phyloP scores from a whole-genome alignment of 805 yeast genomes.

The Blastobotrys muscicola region DNA sequence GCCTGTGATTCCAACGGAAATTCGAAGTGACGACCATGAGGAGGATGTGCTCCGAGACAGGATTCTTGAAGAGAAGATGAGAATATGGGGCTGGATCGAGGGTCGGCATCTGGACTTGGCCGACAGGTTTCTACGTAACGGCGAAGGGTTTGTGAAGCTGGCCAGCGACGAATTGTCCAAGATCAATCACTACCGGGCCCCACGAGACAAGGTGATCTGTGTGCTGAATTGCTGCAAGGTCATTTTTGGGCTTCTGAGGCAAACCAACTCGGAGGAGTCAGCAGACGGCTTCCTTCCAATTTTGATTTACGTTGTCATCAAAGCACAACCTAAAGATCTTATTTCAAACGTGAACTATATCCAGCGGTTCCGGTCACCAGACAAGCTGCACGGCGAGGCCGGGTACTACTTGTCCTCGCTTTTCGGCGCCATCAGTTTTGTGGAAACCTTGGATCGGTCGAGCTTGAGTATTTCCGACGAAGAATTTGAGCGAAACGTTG shows the following conservation, averaged over 20 bases:
- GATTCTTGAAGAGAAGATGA: constrained; percentile 40
- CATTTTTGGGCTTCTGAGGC: constrained; percentile 76
- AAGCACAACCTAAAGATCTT: constrained; percentile 55
- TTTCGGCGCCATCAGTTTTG: constrained; percentile 78
- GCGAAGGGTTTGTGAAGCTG: constrained; percentile 47
- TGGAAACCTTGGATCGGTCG: constrained; percentile 48
- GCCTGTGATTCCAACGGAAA: constrained; percentile 47
- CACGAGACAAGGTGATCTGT: constrained; percentile 90
- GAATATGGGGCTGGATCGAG: constrained; percentile 61
- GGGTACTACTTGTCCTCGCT: constrained; percentile 87
- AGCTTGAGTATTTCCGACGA: constrained; percentile 53
- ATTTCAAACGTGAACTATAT: constrained; percentile 75
- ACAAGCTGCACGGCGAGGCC: constrained; percentile 75
- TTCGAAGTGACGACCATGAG: constrained; percentile 45
- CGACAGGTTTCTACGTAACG: constrained; percentile 36
- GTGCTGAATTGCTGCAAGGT: constrained; percentile 87
- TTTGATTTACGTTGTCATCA: constrained; percentile 66
- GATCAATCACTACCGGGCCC: constrained; percentile 78
- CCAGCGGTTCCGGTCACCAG: constrained; percentile 70
- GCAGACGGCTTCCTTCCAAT: constrained; percentile 95
- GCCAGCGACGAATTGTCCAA: constrained; percentile 70
- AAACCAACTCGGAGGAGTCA: constrained; percentile 57
- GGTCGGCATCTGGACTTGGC: constrained; percentile 74
- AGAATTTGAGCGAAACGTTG: constrained; percentile 43
- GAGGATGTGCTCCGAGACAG: constrained; percentile 57